Percentiles rank a stretch among this genome's conserved stretches.
phyloP scores from a whole-genome alignment of 106 monocot species.

The Agapanthus africanus region DNA sequence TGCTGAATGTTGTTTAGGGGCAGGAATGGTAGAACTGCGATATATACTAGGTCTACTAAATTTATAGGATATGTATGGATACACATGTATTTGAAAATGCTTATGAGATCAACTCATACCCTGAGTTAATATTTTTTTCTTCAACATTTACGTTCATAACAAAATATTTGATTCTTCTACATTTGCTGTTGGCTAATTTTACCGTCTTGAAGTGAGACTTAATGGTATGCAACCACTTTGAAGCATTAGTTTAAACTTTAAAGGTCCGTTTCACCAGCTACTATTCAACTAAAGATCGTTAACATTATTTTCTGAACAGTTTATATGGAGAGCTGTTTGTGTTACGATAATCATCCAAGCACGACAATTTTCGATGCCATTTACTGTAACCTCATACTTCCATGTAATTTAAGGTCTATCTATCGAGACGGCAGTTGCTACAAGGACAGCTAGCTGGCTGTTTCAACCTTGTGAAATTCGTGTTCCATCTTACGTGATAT shows the following conservation, averaged over 20 bases:
- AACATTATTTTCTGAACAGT: neutral
- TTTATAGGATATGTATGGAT: no score
- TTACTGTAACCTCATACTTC: neutral
- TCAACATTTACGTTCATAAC: no score
- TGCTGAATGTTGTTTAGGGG: no score
- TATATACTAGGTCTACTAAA: no score
- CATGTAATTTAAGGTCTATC: neutral
- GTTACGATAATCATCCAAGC: neutral
- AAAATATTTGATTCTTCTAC: neutral
- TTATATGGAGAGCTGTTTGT: neutral
- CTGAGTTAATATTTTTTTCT: no score
- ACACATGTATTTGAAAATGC: no score
- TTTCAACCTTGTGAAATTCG: no score
- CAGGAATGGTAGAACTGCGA: no score
- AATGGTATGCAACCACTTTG: neutral
- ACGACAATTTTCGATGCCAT: neutral
- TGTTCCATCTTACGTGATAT: no score
- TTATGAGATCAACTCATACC: no score
- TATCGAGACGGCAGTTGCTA: no score
- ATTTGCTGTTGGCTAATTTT: neutral
- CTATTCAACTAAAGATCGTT: neutral
- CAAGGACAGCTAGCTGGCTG: no score
- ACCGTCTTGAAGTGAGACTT: neutral
- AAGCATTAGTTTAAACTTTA: neutral
- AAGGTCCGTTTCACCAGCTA: neutral